Evolutionary conservation across 2,329 filamentous ascomycete species (phyloP).

Genomic region (Keithomyces neogunnii): DNA sequence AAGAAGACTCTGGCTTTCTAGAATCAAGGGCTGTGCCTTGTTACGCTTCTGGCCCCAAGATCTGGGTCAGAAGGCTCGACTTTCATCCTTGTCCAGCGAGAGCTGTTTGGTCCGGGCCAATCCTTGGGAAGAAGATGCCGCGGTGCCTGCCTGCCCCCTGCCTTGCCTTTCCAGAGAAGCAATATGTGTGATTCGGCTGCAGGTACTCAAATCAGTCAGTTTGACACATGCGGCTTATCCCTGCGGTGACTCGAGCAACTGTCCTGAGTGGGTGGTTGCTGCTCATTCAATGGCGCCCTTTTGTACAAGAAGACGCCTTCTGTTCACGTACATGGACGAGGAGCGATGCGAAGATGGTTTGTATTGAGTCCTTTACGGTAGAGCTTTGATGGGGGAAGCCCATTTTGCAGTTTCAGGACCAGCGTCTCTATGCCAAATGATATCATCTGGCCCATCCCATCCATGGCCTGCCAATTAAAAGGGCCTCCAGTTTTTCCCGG

Average conservation of each 20-base stretch:
- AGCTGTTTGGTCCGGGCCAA: background rate
- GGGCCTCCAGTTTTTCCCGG: background rate
- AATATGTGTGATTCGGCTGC: background rate
- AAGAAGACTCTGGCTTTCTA: background rate
- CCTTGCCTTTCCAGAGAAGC: background rate
- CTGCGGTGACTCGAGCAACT: background rate
- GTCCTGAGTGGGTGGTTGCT: background rate
- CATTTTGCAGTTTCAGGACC: no score
- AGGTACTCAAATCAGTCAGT: background rate
- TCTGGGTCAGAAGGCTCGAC: background rate
- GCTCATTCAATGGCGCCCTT: no score
- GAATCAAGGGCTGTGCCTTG: background rate
- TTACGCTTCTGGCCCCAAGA: background rate
- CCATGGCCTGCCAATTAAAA: no score
- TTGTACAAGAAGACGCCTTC: no score
- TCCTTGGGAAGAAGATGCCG: no score
- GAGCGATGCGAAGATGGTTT: no score
- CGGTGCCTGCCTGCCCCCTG: no score
- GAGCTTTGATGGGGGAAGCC: no score
- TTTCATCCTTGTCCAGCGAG: background rate
- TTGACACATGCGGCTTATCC: background rate
- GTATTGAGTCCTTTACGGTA: no score
- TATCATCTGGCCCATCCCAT: no score
- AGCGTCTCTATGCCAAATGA: no score
- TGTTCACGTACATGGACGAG: no score